Conservation (phyloP, 805 yeast species). For the Saccharomycopsis selenospora region DNA sequence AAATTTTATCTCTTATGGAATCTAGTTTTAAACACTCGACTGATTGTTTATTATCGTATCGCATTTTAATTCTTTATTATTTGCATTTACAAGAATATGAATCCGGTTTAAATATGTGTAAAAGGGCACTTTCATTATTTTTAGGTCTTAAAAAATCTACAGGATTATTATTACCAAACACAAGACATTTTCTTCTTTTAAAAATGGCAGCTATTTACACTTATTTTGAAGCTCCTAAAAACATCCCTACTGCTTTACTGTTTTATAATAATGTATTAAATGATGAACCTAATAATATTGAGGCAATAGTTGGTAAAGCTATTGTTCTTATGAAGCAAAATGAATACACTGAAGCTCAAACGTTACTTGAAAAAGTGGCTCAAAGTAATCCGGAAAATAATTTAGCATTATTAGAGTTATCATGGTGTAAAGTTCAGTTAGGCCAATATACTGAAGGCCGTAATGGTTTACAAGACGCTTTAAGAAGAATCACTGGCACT, state of each 20-base stretch:
- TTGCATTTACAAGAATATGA: constrained; percentile 56
- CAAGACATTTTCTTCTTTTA: constrained; percentile 54
- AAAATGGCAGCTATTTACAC: constrained; percentile 71
- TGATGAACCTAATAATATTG: constrained; percentile 38
- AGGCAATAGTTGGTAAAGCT: constrained; percentile 78
- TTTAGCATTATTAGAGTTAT: constrained; percentile 59
- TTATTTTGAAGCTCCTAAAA: constrained; percentile 84
- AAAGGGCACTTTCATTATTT: constrained; percentile 49
- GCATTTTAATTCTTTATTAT: constrained; percentile 57
- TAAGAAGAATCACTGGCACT: constrained; percentile 39
- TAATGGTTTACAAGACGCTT: constrained; percentile 37
- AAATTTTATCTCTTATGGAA: constrained; percentile 41
- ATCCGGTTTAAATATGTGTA: constrained; percentile 52
- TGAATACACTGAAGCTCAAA: constrained; percentile 46
- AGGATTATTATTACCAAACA: constrained; percentile 41
- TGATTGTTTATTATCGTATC: constrained; percentile 49
- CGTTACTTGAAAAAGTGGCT: constrained; percentile 45
- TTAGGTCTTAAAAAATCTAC: constrained; percentile 40
- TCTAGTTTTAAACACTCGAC: constrained; percentile 42
- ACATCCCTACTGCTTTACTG: constrained; percentile 64
- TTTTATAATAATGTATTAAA: constrained; percentile 57
- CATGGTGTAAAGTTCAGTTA: constrained; percentile 68
- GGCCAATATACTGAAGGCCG: constrained; percentile 48
- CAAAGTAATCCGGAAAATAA: constrained; percentile 42
- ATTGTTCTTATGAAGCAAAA: constrained; percentile 64